Percentiles rank a stretch among this genome's conserved stretches.
These are phyloP conservation scores for Phtheirospermum japonicum DNA, from an alignment of 257 asterid species.

Conservation along the genomic window DNA sequence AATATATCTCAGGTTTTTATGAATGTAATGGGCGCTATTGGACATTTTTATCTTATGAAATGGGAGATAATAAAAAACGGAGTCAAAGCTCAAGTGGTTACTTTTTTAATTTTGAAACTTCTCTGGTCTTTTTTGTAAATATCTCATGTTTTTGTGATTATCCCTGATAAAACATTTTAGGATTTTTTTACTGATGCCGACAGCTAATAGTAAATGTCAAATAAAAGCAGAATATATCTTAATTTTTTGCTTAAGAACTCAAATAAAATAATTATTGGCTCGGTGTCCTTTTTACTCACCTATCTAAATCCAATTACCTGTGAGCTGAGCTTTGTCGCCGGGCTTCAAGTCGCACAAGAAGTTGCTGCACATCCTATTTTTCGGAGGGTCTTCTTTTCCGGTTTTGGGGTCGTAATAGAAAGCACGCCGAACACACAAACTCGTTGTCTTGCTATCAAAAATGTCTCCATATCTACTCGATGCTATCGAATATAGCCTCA, in stretches of 20 bases:
- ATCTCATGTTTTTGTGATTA: no score
- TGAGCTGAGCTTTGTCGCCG: constrained; percentile 78
- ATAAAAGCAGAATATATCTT: no score
- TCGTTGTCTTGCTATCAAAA: constrained; percentile 87
- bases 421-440: constrained; percentile 90
- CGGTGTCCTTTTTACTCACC: no score
- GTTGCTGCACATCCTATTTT: constrained; percentile 86
- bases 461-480: constrained; percentile 87
- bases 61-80: no score
- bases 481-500: constrained; percentile 86
- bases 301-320: constrained; percentile 54
- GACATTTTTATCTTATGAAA: no score
- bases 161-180: no score
- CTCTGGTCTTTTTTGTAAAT: no score
- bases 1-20: background rate
- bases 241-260: no score
- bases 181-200: background rate
- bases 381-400: constrained; percentile 85
- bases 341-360: constrained; percentile 85
- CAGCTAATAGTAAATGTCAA: background rate
- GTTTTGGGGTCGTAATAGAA: constrained; percentile 88
- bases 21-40: no score
- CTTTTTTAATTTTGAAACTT: background rate
- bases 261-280: no score
- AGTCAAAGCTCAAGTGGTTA: no score